phyloP scores from a whole-genome alignment of 495 filamentous ascomycete genomes.

The Hypoxylon intermedium region DNA sequence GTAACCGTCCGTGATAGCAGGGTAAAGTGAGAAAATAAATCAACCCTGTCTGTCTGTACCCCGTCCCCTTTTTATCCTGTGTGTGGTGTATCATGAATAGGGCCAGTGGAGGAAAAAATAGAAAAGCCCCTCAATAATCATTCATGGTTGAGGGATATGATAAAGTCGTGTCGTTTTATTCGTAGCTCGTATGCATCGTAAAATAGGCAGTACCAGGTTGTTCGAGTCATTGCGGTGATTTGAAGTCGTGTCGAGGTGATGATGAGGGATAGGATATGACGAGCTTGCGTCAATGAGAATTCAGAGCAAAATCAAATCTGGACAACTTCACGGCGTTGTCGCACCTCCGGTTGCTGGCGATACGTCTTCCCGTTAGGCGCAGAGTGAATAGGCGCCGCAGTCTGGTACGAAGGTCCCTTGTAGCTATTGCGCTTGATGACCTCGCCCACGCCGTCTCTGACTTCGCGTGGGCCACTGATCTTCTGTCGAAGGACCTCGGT shows the following conservation, averaged over 20 bases:
- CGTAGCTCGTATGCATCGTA: constrained; percentile 8
- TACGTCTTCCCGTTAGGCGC: constrained; percentile 11
- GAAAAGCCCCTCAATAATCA: background rate
- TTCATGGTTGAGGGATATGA: background rate
- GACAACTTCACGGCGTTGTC: constrained; percentile 7
- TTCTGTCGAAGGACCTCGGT: constrained; percentile 70
- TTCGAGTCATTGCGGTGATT: no score
- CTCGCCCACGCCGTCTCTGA: constrained; percentile 60
- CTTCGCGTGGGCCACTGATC: constrained; percentile 63
- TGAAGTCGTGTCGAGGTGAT: no score
- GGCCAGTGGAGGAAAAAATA: background rate
- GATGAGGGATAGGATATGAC: background rate
- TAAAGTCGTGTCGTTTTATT: background rate
- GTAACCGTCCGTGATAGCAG: background rate
- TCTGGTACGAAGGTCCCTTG: constrained; percentile 40
- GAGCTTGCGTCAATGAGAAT: background rate
- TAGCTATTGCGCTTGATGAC: constrained; percentile 52
- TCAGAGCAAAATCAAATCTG: constrained; percentile 7
- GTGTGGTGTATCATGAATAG: background rate
- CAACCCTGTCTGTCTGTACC: no score
- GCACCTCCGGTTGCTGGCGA: constrained; percentile 7
- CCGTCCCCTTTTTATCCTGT: background rate
- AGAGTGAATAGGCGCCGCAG: constrained; percentile 24
- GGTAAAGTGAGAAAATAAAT: background rate
- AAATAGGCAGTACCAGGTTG: background rate